Percentiles rank a stretch among this genome's conserved stretches.
These are phyloP conservation scores for Sporothrix sp. DNA, from an alignment of 2,329 filamentous ascomycete species.

Conservation along the genomic window DNA sequence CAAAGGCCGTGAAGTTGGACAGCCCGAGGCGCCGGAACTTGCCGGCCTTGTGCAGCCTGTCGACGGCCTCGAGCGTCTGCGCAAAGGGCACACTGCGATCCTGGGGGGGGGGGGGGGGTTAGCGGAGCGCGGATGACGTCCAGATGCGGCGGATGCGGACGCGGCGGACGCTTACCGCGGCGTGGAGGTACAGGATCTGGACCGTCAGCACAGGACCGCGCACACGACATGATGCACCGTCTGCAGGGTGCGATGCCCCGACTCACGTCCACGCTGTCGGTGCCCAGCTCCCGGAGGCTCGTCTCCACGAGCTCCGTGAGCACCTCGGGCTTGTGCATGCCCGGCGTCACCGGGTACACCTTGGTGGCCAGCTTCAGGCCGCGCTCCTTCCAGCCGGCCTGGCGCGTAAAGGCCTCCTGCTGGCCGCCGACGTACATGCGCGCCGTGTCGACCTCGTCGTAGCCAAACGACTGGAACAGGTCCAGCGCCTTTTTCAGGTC, in stretches of 20 bases:
- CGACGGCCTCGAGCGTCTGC: constrained; percentile 56
- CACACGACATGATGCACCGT: no score
- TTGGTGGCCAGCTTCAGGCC: constrained; percentile 74
- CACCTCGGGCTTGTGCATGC: constrained; percentile 51
- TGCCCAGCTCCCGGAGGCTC: constrained; percentile 59
- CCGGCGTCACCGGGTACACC: constrained; percentile 51
- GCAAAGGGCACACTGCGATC: constrained; percentile 26
- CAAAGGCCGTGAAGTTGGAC: constrained; percentile 65
- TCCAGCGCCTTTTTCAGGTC: constrained; percentile 66
- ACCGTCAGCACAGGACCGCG: no score
- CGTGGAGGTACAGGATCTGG: constrained; percentile 65
- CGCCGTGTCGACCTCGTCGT: constrained; percentile 79
- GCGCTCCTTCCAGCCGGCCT: constrained; percentile 68
- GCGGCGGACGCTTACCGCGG: constrained; percentile 32
- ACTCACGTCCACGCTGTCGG: constrained; percentile 59
- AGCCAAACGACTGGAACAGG: constrained; percentile 66
- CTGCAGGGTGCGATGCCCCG: no score
- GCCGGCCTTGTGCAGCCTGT: constrained; percentile 59
- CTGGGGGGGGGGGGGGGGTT: background rate
- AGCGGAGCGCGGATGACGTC: background rate
- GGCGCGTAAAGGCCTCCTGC: constrained; percentile 69
- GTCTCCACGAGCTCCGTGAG: constrained; percentile 55
- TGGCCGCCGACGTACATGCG: constrained; percentile 59
- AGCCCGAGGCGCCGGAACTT: constrained; percentile 64
- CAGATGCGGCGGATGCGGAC: no score